Evolutionary conservation across 768 basidiomycete genomes (phyloP).

Genomic region (Tephrocybe sp.): DNA sequence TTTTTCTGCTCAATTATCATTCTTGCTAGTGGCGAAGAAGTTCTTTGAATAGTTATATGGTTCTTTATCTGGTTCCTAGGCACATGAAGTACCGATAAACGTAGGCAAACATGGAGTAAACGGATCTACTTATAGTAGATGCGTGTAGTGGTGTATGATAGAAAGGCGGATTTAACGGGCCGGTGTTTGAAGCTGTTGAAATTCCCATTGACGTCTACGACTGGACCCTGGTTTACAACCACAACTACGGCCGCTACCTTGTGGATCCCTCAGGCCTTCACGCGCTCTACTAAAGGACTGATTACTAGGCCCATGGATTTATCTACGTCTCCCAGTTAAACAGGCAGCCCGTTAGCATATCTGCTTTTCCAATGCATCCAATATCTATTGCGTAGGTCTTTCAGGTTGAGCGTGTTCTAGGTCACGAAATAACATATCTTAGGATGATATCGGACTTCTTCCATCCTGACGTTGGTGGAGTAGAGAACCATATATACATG

Average conservation of each 20-base stretch:
- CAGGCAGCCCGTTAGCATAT: neutral
- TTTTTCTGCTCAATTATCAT: constrained; percentile 1
- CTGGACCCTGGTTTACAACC: too few species aligned
- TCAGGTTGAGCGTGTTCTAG: neutral
- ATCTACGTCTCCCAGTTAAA: neutral
- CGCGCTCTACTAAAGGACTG: too few species aligned
- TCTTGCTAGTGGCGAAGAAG: neutral
- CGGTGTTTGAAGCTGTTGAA: too few species aligned
- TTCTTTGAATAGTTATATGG: neutral
- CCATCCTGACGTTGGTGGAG: constrained; percentile 89
- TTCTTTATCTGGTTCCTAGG: neutral
- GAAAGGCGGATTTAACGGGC: too few species aligned
- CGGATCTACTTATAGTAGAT: too few species aligned
- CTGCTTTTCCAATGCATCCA: constrained; percentile 23
- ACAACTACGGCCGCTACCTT: too few species aligned
- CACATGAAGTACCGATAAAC: neutral
- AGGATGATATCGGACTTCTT: constrained; percentile 99
- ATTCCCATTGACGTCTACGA: too few species aligned
- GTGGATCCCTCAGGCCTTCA: too few species aligned
- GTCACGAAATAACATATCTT: neutral
- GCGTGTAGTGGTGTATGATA: too few species aligned
- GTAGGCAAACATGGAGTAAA: neutral
- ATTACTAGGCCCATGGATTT: too few species aligned
- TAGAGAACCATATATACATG: constrained; percentile 96
- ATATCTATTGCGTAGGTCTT: constrained; percentile 34